phyloP scores from a whole-genome alignment of 805 yeast species.

The Torulaspora franciscae region DNA sequence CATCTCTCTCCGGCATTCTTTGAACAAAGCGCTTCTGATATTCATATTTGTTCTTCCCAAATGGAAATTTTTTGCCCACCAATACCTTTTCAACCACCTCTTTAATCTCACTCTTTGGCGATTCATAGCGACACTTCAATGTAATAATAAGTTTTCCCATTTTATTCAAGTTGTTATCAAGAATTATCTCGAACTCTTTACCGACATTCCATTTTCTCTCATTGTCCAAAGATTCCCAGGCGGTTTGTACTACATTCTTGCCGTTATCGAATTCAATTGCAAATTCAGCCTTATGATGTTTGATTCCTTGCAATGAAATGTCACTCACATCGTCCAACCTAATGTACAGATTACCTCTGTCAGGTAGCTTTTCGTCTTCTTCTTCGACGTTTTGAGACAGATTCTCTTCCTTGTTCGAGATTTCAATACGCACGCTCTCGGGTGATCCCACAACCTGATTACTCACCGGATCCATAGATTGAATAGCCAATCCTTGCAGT shows the following conservation, averaged over 20 bases:
- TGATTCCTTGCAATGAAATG: constrained; percentile 45
- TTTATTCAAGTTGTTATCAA: constrained; percentile 22
- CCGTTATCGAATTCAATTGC: constrained; percentile 68
- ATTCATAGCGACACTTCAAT: constrained; percentile 57
- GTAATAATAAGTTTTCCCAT: constrained; percentile 65
- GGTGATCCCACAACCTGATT: neutral
- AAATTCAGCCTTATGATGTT: constrained; percentile 44
- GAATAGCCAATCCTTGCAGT: neutral
- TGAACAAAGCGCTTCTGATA: constrained; percentile 46
- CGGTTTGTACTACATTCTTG: constrained; percentile 68
- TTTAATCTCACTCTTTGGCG: constrained; percentile 39
- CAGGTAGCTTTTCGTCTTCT: constrained; percentile 9
- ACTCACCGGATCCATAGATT: neutral
- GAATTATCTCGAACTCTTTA: constrained; percentile 70
- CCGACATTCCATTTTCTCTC: constrained; percentile 39
- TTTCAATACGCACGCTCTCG: neutral
- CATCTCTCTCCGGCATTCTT: constrained; percentile 46
- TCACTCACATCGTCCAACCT: constrained; percentile 44
- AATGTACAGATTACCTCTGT: constrained; percentile 50
- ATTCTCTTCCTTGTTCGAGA: neutral
- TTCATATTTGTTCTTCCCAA: constrained; percentile 36
- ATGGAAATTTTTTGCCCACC: constrained; percentile 34
- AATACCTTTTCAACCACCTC: constrained; percentile 59
- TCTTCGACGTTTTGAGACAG: neutral
- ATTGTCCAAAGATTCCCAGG: constrained; percentile 37